Evolutionary conservation across 106 monocot species (phyloP).

Genomic region (Platanthera guangdongensis): DNA sequence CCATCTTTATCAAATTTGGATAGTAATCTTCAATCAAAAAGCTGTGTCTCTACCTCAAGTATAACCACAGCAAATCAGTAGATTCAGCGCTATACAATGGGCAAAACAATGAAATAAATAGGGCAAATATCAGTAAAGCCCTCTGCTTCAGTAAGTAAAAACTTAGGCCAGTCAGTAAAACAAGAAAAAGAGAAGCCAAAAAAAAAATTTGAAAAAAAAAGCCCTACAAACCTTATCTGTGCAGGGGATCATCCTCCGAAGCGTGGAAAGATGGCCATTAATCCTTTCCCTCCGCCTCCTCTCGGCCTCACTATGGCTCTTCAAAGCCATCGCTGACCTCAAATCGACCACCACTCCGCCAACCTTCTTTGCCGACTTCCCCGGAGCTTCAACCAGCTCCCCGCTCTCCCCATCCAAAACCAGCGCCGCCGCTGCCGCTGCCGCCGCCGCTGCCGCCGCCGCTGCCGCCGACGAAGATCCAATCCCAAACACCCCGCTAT

Average conservation of each 20-base stretch:
- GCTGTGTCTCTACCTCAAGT: neutral
- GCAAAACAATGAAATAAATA: neutral
- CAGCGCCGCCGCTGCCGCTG: constrained; percentile 3
- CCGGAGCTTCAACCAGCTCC: constrained; percentile 16
- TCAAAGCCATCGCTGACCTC: constrained; percentile 44
- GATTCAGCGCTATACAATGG: no score
- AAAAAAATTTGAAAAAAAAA: neutral
- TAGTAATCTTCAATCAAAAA: neutral
- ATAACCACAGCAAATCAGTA: no score
- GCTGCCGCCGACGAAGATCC: neutral
- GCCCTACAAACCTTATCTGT: constrained; percentile 25
- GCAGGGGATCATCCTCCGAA: constrained; percentile 39
- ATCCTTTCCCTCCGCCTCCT: constrained; percentile 71
- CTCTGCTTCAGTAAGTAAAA: neutral
- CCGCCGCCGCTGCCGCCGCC: neutral
- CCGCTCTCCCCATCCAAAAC: constrained; percentile 22
- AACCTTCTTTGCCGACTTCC: constrained; percentile 5
- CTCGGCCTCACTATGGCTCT: constrained; percentile 63
- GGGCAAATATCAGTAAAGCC: neutral
- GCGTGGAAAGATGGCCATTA: constrained; percentile 45
- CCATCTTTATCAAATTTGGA: neutral
- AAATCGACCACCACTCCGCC: constrained; percentile 9
- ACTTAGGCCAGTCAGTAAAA: no score
- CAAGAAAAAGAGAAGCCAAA: neutral
- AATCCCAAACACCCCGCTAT: constrained; percentile 2